Base-by-base conservation (phyloP, 768 basidiomycete species). In the Boletus sensibilis region DNA sequence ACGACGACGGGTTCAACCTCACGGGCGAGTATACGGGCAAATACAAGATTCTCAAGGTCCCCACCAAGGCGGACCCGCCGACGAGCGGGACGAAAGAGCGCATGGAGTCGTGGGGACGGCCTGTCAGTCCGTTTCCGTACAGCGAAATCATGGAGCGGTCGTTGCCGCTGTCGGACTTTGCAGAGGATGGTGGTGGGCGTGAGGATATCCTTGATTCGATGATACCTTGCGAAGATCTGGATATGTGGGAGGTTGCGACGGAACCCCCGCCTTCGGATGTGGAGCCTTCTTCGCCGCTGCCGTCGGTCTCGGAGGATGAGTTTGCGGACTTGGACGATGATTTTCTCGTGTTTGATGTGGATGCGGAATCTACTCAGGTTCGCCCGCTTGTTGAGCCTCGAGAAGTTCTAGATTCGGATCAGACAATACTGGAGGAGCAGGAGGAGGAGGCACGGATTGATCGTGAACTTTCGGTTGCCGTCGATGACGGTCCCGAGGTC, bases 11-110 rank as follows among this genome's bases (percentile, higher is more conserved):
- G 31, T 69, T 72, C 44, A 63, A 69, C 18, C 69, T 75, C 69
- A 64, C 66, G 31, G 85, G 87, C 21, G 86, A 90, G 58, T 90
- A 79, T 64, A 90, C 88, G 7, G 88, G 87, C 12, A 77, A 74
- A 33, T 90, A 82, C 74, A 81, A 72, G 65, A 76, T 79, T 54
- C 59, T 85, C 49, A 74, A 65, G 9, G 79, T 88, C 5, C 83
- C 78, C 20, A 87, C 83, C 20, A 89, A 88, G 73, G 71, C 69
- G 18, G 88, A 86, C 58, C 86, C 87, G 1, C 84, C 86, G 4
- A 83, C 82, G 20, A 69, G 13, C 33, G 21, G 4, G 46, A 23
- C 46, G 18, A 14, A 73, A 33, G 72, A 63, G 7, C 75, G 81
- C 37, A 79, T 77, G 70, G 80, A 82, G 27, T 70, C 75, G 20